phyloP scores from a whole-genome alignment of 306 rosid genomes.

The Biancaea sappan region DNA sequence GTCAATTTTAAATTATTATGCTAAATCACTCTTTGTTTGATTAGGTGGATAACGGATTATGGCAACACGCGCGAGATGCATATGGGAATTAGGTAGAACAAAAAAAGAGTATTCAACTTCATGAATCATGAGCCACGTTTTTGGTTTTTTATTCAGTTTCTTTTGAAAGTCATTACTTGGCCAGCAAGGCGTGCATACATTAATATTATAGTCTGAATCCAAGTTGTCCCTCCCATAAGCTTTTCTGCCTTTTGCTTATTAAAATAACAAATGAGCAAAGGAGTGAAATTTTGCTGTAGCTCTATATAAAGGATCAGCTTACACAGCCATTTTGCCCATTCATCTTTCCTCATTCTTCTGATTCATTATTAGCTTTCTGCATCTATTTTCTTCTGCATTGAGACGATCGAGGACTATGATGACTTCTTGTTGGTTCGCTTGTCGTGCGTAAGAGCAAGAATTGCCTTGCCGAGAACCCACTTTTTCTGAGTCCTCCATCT shows the following conservation, averaged over 20 bases:
- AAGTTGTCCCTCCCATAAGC: slow-evolving; percentile 2
- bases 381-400: not conserved
- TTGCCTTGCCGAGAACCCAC: slow-evolving; percentile 55
- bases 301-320: slow-evolving; percentile 3
- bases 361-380: not conserved
- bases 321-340: not conserved
- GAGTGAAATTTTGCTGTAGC: not conserved
- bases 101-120: no score
- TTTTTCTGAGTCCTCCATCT: slow-evolving; percentile 51
- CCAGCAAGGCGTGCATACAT: not conserved
- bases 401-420: slow-evolving; percentile 41
- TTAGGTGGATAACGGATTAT: no score
- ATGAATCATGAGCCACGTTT: not conserved
- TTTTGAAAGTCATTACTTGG: not conserved
- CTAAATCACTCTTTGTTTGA: no score
- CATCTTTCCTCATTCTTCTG: not conserved
- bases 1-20: no score
- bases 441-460: slow-evolving; percentile 62
- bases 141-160: not conserved
- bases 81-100: no score
- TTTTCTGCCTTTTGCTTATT: not conserved
- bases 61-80: no score
- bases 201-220: not conserved
- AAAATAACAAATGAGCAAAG: not conserved
- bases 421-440: slow-evolving; percentile 64